phyloP scores from a whole-genome alignment of 2,329 filamentous ascomycete genomes.

The Alternaria alternata region DNA sequence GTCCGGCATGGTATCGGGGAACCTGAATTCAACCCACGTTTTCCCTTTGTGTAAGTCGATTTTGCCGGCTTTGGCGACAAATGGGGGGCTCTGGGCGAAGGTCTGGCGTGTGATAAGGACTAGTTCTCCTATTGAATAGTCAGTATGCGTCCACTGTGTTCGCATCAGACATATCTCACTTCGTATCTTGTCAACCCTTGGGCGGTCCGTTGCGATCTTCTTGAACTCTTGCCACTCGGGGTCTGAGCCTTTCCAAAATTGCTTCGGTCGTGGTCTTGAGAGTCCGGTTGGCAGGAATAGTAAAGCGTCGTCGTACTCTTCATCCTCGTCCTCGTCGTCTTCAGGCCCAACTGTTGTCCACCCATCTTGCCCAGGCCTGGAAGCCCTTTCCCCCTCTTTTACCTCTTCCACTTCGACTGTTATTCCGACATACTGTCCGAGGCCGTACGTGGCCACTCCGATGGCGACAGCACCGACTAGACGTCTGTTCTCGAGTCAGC shows the following conservation, averaged over 20 bases:
- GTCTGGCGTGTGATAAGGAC: constrained; percentile 45
- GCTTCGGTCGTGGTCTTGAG: constrained; percentile 49
- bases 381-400: constrained; percentile 16
- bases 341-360: constrained; percentile 26
- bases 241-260: constrained; percentile 60
- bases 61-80: constrained; percentile 47
- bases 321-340: constrained; percentile 43
- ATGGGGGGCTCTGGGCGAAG: constrained; percentile 39
- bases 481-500: constrained; percentile 31
- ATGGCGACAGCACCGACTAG: constrained; percentile 34
- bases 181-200: constrained; percentile 51
- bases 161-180: constrained; percentile 25
- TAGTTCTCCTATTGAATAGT: constrained; percentile 44
- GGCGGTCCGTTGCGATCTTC: constrained; percentile 54
- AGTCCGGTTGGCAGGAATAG: constrained; percentile 61
- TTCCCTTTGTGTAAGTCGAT: constrained; percentile 52
- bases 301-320: constrained; percentile 39
- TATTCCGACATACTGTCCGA: constrained; percentile 34
- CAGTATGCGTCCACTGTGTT: constrained; percentile 2
- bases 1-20: constrained; percentile 58
- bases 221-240: constrained; percentile 63
- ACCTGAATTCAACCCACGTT: constrained; percentile 59
- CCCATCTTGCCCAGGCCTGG: constrained; percentile 14
- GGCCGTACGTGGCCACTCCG: constrained; percentile 27
- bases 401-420: constrained; percentile 35